Conservation (phyloP, 176 grass and related monocot species). For the Areca catechu region DNA sequence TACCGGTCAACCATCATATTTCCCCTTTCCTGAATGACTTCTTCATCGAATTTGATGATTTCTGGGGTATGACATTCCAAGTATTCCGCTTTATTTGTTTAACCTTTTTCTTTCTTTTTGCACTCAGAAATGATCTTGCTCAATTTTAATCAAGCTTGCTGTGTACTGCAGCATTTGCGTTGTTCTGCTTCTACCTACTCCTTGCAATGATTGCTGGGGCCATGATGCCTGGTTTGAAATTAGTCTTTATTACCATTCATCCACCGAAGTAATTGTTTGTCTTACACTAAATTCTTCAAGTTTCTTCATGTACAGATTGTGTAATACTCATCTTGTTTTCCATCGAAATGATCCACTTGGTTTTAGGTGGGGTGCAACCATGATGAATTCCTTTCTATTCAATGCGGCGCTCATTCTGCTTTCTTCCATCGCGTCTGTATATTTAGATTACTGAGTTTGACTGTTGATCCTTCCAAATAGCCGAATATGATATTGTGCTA, state of each 20-base stretch:
- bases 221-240: constrained; percentile 94
- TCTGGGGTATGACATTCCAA: constrained; percentile 60
- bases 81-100: constrained; percentile 12
- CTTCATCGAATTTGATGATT: constrained; percentile 81
- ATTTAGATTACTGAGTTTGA: background rate
- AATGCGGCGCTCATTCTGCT: constrained; percentile 93
- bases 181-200: constrained; percentile 98
- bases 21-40: constrained; percentile 98
- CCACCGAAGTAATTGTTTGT: constrained; percentile 75
- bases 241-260: constrained; percentile 99
- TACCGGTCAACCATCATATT: constrained; percentile 70
- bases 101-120: constrained; percentile 5
- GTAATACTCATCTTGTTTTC: too few species aligned
- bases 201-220: constrained; percentile 94
- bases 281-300: background rate
- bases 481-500: background rate
- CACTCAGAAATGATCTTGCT: too few species aligned
- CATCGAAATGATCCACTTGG: background rate
- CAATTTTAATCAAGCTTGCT: constrained; percentile 60
- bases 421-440: constrained; percentile 78
- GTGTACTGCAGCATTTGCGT: constrained; percentile 90
- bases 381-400: constrained; percentile 98
- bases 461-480: background rate
- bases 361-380: constrained; percentile 85
- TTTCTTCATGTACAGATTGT: too few species aligned